These are phyloP conservation scores for Monosporascus sp. DNA, from an alignment of 2,329 filamentous ascomycete species.

Conservation along the genomic window DNA sequence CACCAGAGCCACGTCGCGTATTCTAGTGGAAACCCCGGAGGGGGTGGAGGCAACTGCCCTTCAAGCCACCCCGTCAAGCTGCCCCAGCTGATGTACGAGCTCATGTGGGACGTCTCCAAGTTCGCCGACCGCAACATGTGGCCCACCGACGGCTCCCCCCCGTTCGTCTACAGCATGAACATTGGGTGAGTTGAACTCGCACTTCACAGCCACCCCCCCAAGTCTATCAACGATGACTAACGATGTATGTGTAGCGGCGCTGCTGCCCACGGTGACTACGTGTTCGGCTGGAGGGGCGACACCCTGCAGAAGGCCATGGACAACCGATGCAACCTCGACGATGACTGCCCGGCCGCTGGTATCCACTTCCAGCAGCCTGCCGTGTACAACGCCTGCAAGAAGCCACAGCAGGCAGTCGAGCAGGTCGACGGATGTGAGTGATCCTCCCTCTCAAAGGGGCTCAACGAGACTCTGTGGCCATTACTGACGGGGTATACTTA, in stretches of 20 bases:
- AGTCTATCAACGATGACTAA: too few relatives aligned
- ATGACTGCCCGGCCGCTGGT: conserved; percentile 36
- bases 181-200: conserved; percentile 27
- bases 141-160: conserved; percentile 37
- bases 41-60: conserved; percentile 42
- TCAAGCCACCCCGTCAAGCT: conserved; percentile 40
- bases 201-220: not conserved
- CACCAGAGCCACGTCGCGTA: conserved; percentile 44
- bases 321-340: conserved; percentile 41
- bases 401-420: conserved; percentile 42
- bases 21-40: conserved; percentile 26
- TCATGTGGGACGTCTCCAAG: conserved; percentile 40
- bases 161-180: conserved; percentile 40
- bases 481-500: conserved; percentile 8
- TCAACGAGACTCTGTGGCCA: not conserved
- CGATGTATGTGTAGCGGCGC: conserved; percentile 28
- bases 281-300: conserved; percentile 47
- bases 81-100: conserved; percentile 44
- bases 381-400: conserved; percentile 41
- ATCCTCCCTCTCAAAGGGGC: not conserved
- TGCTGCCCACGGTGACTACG: conserved; percentile 46
- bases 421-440: conserved; percentile 43
- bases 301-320: conserved; percentile 44
- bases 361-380: conserved; percentile 40
- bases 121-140: conserved; percentile 38